Base-by-base conservation (phyloP, 768 basidiomycete species). In the Pulveroboletus sp. region DNA sequence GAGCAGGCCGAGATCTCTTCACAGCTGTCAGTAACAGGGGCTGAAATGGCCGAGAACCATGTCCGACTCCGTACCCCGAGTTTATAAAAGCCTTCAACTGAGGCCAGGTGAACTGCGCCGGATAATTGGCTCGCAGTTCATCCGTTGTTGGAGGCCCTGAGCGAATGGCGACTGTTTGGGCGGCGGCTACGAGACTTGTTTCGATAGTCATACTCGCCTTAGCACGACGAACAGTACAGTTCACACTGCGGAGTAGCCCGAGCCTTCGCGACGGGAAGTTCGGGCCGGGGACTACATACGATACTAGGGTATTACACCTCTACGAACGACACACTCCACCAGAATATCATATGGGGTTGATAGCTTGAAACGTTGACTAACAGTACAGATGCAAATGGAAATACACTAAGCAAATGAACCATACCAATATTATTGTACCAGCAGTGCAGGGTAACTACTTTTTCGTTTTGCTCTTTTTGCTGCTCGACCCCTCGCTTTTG, bases 1-100 rank as follows among this genome's bases (percentile, higher is more conserved):
- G 43, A 93, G 73, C 31, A 90, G 73, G 2, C 87, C 88, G 38
- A 93, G 78, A 61, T 93, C 88, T 34, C 89, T 91, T 51, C n/a
- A 34, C 43, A 20, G 6, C 3, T 6, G 24, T 47, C 40, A 51
- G 4, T 8, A n/a, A 24, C 5, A 20, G 20, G 10, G 13, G 12
- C 31, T 12, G 24, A n/a, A n/a, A 32, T 24, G 12, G 23, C 24
- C 20, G 11, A 45, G 17, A 17, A 30, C 20, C 8, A 19, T 43
- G 61, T n/a, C n/a, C n/a, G n/a, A n/a, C n/a, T n/a, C n/a, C 73
- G 36, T 63, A 86, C 86, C 88, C 88, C 49, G 88, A 86, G 61
- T 83, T 86, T 42, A 91, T 74, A 54, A 91, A 89, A 5, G 80
- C 76, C 69, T 83, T 89, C 23, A 91, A 69, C 62, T 91, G 81